These are phyloP conservation scores for Aspergillus fumigatiaffinis DNA, from an alignment of 2,329 filamentous ascomycete genomes.

Conservation along the genomic window DNA sequence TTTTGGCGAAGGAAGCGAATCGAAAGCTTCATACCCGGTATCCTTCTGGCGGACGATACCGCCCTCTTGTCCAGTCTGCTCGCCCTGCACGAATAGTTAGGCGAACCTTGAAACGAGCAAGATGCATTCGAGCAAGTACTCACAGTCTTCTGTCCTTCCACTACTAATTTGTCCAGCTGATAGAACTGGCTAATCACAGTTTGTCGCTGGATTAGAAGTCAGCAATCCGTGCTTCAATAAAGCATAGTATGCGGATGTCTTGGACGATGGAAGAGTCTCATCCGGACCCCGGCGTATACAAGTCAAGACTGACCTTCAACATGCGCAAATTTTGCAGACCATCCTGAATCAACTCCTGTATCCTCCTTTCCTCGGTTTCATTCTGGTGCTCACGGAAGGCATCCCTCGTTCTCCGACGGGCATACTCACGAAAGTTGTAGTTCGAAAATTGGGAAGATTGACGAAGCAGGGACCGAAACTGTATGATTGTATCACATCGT, in stretches of 20 bases:
- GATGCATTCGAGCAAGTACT: conserved; percentile 22
- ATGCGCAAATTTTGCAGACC: conserved; percentile 81
- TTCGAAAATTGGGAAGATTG: conserved; percentile 81
- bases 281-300: not conserved
- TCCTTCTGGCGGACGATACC: conserved; percentile 74
- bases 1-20: conserved; percentile 1
- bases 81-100: conserved; percentile 19
- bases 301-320: conserved; percentile 68
- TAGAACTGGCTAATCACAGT: conserved; percentile 93
- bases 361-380: conserved; percentile 67
- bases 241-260: not conserved
- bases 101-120: not conserved
- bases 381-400: conserved; percentile 77
- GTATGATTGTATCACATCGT: not conserved
- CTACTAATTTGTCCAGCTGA: conserved; percentile 83
- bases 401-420: conserved; percentile 83
- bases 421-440: conserved; percentile 98
- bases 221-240: conserved; percentile 21
- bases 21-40: conserved; percentile 55
- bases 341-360: conserved; percentile 87
- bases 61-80: conserved; percentile 59
- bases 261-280: not conserved
- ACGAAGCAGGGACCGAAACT: conserved; percentile 91
- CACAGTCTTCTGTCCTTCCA: conserved; percentile 81
- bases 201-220: conserved; percentile 68